phyloP scores from a whole-genome alignment of 768 basidiomycete species.

The Strobilomyces echinocephalus region DNA sequence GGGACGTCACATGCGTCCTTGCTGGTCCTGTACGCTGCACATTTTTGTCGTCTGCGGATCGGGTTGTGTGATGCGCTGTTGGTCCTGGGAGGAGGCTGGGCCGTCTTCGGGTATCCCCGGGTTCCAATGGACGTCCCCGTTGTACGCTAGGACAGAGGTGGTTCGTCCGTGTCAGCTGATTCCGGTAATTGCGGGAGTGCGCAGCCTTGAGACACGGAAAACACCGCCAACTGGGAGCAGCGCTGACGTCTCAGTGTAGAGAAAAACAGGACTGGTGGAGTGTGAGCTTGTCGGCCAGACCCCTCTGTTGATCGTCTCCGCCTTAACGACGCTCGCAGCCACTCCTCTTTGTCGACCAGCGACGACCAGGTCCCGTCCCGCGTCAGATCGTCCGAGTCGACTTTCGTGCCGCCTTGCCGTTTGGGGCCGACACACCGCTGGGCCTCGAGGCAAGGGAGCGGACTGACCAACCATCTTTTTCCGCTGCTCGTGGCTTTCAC shows the following conservation, averaged over 20 bases:
- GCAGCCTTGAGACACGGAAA: conserved; percentile 11
- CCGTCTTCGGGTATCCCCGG: conserved; percentile 17
- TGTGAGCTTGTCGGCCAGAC: not conserved
- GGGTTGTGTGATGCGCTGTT: no score
- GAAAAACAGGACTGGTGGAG: not conserved
- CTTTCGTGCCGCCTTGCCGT: conserved; percentile 17
- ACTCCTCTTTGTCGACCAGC: conserved; percentile 12
- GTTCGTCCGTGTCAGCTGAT: conserved; percentile 5
- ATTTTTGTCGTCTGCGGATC: not conserved
- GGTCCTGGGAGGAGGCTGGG: no score
- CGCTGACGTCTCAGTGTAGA: conserved; percentile 10
- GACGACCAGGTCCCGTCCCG: not conserved
- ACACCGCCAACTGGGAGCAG: not conserved
- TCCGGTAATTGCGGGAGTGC: conserved; percentile 6
- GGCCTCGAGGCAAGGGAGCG: conserved; percentile 30
- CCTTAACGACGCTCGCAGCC: conserved; percentile 17
- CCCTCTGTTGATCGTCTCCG: conserved; percentile 13
- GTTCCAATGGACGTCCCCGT: conserved; percentile 8
- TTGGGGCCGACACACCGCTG: conserved; percentile 19
- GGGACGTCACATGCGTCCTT: not conserved
- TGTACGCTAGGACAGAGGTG: not conserved
- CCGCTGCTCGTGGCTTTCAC: conserved; percentile 33
- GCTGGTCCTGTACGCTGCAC: conserved; percentile 1
- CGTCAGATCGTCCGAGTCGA: conserved; percentile 3
- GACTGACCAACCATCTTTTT: conserved; percentile 26